phyloP scores from a whole-genome alignment of 2,329 filamentous ascomycete species.

The Verticillium nonalfalfae region DNA sequence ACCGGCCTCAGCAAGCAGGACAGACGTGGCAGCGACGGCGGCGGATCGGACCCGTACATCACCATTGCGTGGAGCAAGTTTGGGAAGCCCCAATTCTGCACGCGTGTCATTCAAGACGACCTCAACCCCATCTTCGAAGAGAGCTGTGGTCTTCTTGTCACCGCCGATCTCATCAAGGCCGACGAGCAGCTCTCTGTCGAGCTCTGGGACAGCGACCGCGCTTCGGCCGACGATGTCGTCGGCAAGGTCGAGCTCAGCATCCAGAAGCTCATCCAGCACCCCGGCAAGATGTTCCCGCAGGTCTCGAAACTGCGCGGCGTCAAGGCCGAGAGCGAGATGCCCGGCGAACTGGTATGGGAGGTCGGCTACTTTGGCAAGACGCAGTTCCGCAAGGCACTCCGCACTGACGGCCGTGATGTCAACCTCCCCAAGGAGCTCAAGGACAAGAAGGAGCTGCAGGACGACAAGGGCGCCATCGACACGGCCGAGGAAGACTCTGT shows the following conservation, averaged over 20 bases:
- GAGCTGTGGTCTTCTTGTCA: conserved; percentile 77
- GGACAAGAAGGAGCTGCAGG: conserved; percentile 71
- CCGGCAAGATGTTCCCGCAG: conserved; percentile 87
- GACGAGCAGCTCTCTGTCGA: conserved; percentile 91
- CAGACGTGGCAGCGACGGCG: conserved; percentile 69
- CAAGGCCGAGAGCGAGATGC: conserved; percentile 81
- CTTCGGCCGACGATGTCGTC: conserved; percentile 88
- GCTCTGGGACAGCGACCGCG: conserved; percentile 92
- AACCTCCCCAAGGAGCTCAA: conserved; percentile 68
- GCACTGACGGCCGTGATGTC: conserved; percentile 80
- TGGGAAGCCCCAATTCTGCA: conserved; percentile 96
- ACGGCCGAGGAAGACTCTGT: conserved; percentile 76
- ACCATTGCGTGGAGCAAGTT: conserved; percentile 95
- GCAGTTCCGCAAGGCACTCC: conserved; percentile 74
- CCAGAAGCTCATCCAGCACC: conserved; percentile 90
- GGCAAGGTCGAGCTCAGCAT: conserved; percentile 92
- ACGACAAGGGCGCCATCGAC: conserved; percentile 76
- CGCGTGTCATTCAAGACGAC: conserved; percentile 90
- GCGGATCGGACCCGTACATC: conserved; percentile 92
- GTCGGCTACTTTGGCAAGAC: conserved; percentile 94
- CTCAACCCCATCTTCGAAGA: conserved; percentile 92
- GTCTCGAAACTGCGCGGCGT: conserved; percentile 77
- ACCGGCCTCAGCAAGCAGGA: conserved; percentile 89
- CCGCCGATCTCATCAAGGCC: conserved; percentile 82
- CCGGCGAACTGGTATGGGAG: conserved; percentile 91